Conservation (phyloP, 2,329 filamentous ascomycete genomes). For the Triangularia setosa region DNA sequence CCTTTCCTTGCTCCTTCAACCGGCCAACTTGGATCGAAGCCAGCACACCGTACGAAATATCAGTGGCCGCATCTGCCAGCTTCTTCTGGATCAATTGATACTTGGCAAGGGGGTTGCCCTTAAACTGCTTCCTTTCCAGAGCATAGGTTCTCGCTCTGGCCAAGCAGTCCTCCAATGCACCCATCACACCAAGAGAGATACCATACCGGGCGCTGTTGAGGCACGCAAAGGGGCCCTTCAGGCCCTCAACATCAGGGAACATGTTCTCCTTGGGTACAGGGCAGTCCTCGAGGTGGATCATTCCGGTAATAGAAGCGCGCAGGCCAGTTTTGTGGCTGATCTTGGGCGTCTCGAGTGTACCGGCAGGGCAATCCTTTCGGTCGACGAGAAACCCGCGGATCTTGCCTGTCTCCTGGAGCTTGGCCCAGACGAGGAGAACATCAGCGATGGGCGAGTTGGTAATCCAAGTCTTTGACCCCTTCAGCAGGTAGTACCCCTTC, state of each 20-base stretch:
- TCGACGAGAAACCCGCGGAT: constrained; percentile 92
- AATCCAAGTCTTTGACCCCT: constrained; percentile 84
- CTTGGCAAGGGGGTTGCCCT: constrained; percentile 87
- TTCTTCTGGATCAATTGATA: constrained; percentile 99
- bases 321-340: constrained; percentile 96
- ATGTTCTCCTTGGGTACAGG: constrained; percentile 89
- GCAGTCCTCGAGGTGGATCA: constrained; percentile 92
- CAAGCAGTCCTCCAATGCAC: constrained; percentile 90
- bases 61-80: constrained; percentile 84
- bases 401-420: constrained; percentile 84
- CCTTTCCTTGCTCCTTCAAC: constrained; percentile 86
- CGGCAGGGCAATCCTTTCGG: constrained; percentile 75
- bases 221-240: constrained; percentile 86
- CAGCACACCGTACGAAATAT: constrained; percentile 86
- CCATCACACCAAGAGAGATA: constrained; percentile 90
- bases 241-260: constrained; percentile 85
- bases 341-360: constrained; percentile 84
- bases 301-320: constrained; percentile 88
- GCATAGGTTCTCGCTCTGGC: constrained; percentile 76
- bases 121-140: constrained; percentile 94
- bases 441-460: constrained; percentile 86
- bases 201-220: constrained; percentile 91
- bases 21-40: constrained; percentile 87
- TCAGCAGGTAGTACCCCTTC: constrained; percentile 70
- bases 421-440: constrained; percentile 84